Evolutionary conservation across 768 basidiomycete genomes (phyloP), one percentile per base, ranked within the genome.

Genomic region (Galerina marginata): DNA sequence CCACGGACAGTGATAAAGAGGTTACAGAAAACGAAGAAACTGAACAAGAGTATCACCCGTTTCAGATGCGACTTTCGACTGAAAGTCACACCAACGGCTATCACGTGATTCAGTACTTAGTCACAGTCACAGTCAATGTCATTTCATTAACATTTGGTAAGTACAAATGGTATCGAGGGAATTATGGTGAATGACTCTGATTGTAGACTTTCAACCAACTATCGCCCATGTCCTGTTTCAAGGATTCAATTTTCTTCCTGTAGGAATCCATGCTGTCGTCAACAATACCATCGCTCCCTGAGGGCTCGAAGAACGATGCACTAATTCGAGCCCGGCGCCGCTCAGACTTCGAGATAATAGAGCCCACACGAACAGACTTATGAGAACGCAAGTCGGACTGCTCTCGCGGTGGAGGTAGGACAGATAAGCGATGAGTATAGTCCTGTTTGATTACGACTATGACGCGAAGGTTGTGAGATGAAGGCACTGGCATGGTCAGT

Each of bases 151-250:
- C 20, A 20, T 20, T 20, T 20, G 20, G 20, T 20, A 20, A 46
- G 2, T 20, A 46, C 44, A 49, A 54, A 42, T 25, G 49, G 16
- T 2, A 50, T 25, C 3, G 4, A 43, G 42, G 10, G n/a, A 14
- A 50, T 25, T 55, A 62, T 42, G 29, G 60, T 39, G 64, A 61
- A 46, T 72, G 64, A 33, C 65, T 72, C 62, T 76, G 75, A 46
- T 86, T 91, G 67, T 91, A 88, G 37, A 95, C 92, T 72, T 90
- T 91, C 68, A 96, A 68, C 93, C 92, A 96, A 9, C 88, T 87
- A 23, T 95, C 94, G 2, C 94, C 94, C 82, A 95, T 93, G 68
- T 96, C 94, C 60, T 86, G 82, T 72, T 92, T 87, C 71, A 96
- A 67, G 15, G 88, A 88, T 78, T 95, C 94, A 52, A 96, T 90